phyloP scores from a whole-genome alignment of 139 green algal genomes.

The Desmodesmus armatus region DNA sequence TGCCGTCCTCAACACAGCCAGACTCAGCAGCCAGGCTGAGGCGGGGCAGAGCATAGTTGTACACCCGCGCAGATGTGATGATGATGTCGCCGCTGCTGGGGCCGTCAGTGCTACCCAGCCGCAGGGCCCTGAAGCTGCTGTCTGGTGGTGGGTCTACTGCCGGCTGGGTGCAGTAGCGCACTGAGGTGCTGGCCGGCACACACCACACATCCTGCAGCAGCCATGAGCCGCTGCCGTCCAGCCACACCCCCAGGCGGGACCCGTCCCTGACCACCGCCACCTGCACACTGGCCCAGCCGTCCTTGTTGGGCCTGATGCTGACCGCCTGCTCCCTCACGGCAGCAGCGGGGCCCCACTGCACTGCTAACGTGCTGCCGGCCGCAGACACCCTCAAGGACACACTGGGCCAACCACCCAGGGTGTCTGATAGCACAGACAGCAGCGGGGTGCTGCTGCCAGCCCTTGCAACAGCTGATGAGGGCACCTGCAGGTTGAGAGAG shows the following conservation, averaged over 20 bases:
- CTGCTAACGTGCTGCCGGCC: background rate
- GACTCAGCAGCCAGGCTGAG: slow-evolving; percentile 30
- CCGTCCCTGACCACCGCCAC: slow-evolving; percentile 45
- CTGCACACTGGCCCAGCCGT: background rate
- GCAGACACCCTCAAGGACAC: background rate
- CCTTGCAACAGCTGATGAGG: background rate
- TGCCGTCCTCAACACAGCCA: slow-evolving; percentile 20
- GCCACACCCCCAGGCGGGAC: slow-evolving; percentile 50
- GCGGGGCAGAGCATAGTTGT: slow-evolving; percentile 57
- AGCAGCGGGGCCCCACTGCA: background rate
- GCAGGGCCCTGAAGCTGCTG: background rate
- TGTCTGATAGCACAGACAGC: background rate
- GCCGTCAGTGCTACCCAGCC: background rate
- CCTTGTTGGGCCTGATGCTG: background rate
- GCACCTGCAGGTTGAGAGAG: slow-evolving; percentile 27
- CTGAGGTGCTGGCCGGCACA: slow-evolving; percentile 27
- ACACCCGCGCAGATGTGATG: slow-evolving; percentile 27
- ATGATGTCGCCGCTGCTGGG: background rate
- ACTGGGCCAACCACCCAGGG: slow-evolving; percentile 24
- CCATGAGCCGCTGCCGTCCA: slow-evolving; percentile 50
- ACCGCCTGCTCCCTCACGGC: background rate
- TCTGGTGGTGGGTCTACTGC: background rate
- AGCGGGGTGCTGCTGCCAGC: slow-evolving; percentile 6
- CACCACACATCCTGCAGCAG: slow-evolving; percentile 44
- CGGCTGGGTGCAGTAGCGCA: slow-evolving; percentile 21